Conservation (phyloP, 192 early-diverging fungal genomes). For the Entomortierella parvispora region DNA sequence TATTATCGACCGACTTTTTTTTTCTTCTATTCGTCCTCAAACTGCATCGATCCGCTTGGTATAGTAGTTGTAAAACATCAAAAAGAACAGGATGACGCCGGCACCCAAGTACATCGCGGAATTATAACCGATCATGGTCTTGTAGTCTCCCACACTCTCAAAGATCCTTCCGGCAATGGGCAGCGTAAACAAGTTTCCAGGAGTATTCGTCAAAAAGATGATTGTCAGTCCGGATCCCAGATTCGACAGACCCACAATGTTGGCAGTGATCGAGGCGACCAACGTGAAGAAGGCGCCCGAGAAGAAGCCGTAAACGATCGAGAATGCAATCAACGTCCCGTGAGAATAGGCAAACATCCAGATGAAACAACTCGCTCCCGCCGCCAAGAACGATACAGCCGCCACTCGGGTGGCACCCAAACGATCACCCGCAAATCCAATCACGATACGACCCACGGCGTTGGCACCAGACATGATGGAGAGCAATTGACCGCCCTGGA, state of each 20-base stretch:
- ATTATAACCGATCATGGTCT: slow-evolving; percentile 39
- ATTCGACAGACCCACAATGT: slow-evolving; percentile 21
- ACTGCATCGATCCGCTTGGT: not conserved
- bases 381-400: slow-evolving; percentile 20
- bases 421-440: slow-evolving; percentile 43
- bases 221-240: slow-evolving; percentile 35
- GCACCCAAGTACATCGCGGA: slow-evolving; percentile 28
- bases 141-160: slow-evolving; percentile 15
- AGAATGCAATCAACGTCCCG: slow-evolving; percentile 15
- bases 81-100: slow-evolving; percentile 10
- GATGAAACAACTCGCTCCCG: slow-evolving; percentile 31
- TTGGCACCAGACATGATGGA: slow-evolving; percentile 55
- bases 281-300: slow-evolving; percentile 37
- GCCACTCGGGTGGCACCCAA: slow-evolving; percentile 40
- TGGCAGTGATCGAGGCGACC: slow-evolving; percentile 36
- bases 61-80: slow-evolving; percentile 16
- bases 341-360: slow-evolving; percentile 32
- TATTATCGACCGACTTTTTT: too few species aligned
- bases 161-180: slow-evolving; percentile 38
- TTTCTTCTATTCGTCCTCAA: not conserved
- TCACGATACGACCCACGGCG: slow-evolving; percentile 33
- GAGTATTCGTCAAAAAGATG: slow-evolving; percentile 41
- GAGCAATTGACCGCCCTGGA: slow-evolving; percentile 39
- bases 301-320: slow-evolving; percentile 34
- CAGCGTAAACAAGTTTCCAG: slow-evolving; percentile 45